Conservation (phyloP, 352 stramenopile genomes). For the Pythium apleroticum region DNA sequence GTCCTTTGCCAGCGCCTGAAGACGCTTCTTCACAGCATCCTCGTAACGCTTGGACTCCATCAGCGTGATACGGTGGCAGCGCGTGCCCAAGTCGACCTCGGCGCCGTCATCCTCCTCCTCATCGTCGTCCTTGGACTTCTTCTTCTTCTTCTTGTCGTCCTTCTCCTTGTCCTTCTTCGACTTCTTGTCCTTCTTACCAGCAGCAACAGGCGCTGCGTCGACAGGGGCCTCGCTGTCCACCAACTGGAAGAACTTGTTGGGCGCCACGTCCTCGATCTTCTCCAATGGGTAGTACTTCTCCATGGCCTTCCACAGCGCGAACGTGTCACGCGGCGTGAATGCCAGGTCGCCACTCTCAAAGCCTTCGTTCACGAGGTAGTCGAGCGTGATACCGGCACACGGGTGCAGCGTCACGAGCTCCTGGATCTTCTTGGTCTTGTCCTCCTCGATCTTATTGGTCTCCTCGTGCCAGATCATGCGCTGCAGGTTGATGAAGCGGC, state of each 20-base stretch:
- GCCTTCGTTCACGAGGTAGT: constrained; percentile 82
- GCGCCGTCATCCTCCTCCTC: constrained; percentile 69
- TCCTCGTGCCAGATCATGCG: constrained; percentile 93
- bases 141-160: constrained; percentile 42
- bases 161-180: constrained; percentile 36
- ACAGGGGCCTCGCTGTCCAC: constrained; percentile 40
- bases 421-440: constrained; percentile 43
- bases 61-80: constrained; percentile 94
- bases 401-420: constrained; percentile 80
- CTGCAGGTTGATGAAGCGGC: constrained; percentile 98
- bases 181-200: constrained; percentile 38
- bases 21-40: constrained; percentile 92
- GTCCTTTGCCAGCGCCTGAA: constrained; percentile 87
- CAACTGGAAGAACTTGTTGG: constrained; percentile 93
- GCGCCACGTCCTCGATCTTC: constrained; percentile 91
- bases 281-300: constrained; percentile 68
- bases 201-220: constrained; percentile 11
- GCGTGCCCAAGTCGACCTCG: constrained; percentile 70
- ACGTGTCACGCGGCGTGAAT: constrained; percentile 97
- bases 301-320: constrained; percentile 93
- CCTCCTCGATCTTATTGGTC: constrained; percentile 31
- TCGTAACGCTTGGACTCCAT: constrained; percentile 98
- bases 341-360: constrained; percentile 83
- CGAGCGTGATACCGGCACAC: constrained; percentile 79
- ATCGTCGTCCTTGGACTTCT: constrained; percentile 63